Percentiles rank a stretch among this genome's conserved stretches.
Evolutionary conservation across 2,329 filamentous ascomycete species (phyloP).

Genomic region (Hypoxylon sp.): DNA sequence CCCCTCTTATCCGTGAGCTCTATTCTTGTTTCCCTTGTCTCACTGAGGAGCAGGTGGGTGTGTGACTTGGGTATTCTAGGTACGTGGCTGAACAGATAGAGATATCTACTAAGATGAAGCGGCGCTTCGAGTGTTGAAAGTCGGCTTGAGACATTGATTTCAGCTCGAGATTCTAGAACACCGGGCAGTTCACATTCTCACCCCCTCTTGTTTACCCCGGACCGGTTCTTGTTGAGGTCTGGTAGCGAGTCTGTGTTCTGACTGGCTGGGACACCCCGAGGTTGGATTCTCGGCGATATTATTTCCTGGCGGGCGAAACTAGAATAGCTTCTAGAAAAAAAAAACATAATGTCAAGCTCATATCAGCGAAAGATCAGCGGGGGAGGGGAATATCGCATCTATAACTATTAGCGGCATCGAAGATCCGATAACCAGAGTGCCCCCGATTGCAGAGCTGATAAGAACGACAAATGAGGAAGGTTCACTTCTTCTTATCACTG

Average conservation of each 20-base stretch:
- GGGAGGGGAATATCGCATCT: neutral
- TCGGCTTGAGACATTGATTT: neutral
- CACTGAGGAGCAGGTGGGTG: neutral
- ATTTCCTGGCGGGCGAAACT: neutral
- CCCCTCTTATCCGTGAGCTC: neutral
- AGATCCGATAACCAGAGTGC: neutral
- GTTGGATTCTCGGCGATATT: conserved; percentile 17
- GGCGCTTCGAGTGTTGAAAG: neutral
- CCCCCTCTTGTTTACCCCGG: neutral
- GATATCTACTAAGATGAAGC: neutral
- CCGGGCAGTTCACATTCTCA: conserved; percentile 1
- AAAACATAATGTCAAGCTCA: no score
- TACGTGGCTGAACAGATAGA: neutral
- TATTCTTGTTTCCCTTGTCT: neutral
- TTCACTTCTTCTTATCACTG: conserved; percentile 7
- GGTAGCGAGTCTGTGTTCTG: no score
- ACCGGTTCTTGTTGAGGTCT: no score
- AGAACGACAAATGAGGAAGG: conserved; percentile 27
- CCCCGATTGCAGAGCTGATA: conserved; percentile 12
- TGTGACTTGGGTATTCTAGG: no score
- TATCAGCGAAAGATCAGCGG: no score
- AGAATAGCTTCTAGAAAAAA: neutral
- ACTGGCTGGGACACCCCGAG: neutral
- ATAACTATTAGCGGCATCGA: conserved; percentile 15
- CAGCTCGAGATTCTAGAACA: conserved; percentile 24